Conservation (phyloP, 2,329 filamentous ascomycete species). For the Torrubiellomyces zombiae region DNA sequence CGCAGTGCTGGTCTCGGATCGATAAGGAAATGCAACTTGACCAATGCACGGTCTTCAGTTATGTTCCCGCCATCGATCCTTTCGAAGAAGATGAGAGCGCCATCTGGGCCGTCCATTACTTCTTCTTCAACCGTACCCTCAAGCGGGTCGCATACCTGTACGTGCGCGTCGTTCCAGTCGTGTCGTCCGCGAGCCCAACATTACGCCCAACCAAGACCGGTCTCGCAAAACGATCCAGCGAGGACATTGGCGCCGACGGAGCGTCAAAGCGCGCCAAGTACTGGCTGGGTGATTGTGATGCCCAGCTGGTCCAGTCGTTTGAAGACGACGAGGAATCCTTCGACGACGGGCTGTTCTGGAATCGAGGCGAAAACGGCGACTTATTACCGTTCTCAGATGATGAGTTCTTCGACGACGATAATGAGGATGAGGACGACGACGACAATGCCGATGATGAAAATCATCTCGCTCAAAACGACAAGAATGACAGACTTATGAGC, state of each 20-base stretch:
- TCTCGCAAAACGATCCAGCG: slow-evolving; percentile 11
- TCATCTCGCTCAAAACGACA: slow-evolving; percentile 22
- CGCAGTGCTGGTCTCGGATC: slow-evolving; percentile 79
- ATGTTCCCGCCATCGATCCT: slow-evolving; percentile 75
- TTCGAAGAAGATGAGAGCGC: slow-evolving; percentile 85
- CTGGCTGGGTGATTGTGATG: slow-evolving; percentile 62
- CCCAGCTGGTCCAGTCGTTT: slow-evolving; percentile 27
- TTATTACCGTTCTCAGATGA: slow-evolving; percentile 36
- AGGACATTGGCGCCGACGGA: slow-evolving; percentile 16
- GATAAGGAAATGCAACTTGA: slow-evolving; percentile 89
- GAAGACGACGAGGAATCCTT: slow-evolving; percentile 30
- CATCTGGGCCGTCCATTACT: slow-evolving; percentile 92
- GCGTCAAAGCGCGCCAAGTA: slow-evolving; percentile 61
- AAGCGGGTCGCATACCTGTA: slow-evolving; percentile 94
- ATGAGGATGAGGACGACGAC: slow-evolving; percentile 16
- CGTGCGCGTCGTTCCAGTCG: slow-evolving; percentile 70
- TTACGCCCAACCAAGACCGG: slow-evolving; percentile 17
- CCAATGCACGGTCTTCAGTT: slow-evolving; percentile 80
- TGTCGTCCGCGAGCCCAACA: slow-evolving; percentile 44
- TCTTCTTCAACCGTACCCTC: slow-evolving; percentile 87
- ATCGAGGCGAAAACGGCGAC: slow-evolving; percentile 40
- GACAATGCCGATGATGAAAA: slow-evolving; percentile 27
- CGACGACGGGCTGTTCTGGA: slow-evolving; percentile 37
- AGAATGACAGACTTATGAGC: slow-evolving; percentile 37
- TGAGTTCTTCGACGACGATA: slow-evolving; percentile 27